Evolutionary conservation across 805 yeast genomes (phyloP).

Genomic region (Trichomonascus vanleenenianus): DNA sequence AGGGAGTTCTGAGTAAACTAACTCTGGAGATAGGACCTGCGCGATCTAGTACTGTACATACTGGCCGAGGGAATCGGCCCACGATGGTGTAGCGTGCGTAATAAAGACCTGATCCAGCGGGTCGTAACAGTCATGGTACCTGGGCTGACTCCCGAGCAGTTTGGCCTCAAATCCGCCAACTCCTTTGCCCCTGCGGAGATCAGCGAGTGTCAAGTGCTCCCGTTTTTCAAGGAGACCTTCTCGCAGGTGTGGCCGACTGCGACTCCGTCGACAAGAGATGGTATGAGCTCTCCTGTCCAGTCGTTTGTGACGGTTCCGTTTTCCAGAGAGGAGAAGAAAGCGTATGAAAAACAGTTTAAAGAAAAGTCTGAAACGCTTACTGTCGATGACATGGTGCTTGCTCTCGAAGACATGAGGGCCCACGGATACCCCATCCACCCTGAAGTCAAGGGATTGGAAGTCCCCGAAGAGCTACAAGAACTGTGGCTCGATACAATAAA

Average conservation of each 20-base stretch:
- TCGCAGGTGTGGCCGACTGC: constrained; percentile 39
- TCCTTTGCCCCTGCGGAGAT: constrained; percentile 8
- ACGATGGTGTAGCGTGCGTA: constrained; percentile 42
- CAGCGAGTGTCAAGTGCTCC: constrained; percentile 16
- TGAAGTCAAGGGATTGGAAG: constrained; percentile 4
- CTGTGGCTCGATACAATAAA: not conserved
- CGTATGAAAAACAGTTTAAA: constrained; percentile 28
- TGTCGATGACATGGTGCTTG: constrained; percentile 47
- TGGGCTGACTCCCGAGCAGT: constrained; percentile 47
- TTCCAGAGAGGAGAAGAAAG: constrained; percentile 46
- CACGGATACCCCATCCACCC: constrained; percentile 60
- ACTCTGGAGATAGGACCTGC: constrained; percentile 34
- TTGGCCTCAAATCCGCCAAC: constrained; percentile 29
- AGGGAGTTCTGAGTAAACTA: no score
- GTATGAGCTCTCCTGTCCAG: constrained; percentile 45
- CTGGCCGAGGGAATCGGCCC: constrained; percentile 34
- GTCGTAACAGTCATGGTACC: constrained; percentile 56
- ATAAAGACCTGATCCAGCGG: constrained; percentile 41
- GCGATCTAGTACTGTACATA: constrained; percentile 40
- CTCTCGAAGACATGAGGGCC: constrained; percentile 38
- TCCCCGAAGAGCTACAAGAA: not conserved
- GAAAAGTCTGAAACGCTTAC: constrained; percentile 16
- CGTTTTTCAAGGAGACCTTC: constrained; percentile 36
- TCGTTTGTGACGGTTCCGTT: constrained; percentile 52
- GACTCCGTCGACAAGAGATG: constrained; percentile 61